These are phyloP conservation scores for Coelastrella sp. DNA, from an alignment of 139 green algal genomes.

Conservation along the genomic window DNA sequence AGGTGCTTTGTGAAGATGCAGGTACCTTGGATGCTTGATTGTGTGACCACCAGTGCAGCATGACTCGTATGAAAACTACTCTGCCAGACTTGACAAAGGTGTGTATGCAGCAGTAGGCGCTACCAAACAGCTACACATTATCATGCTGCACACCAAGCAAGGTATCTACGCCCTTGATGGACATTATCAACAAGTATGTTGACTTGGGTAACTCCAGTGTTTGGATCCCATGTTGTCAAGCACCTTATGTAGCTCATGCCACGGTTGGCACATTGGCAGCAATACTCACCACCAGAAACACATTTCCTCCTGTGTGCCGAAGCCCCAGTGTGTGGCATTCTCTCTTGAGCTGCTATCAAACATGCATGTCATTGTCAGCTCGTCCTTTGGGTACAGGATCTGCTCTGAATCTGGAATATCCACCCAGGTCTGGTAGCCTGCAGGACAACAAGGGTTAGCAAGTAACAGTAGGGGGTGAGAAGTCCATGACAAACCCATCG, in stretches of 20 bases:
- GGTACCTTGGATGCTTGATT: background rate
- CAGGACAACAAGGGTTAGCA: background rate
- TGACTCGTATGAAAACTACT: no score
- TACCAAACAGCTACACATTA: background rate
- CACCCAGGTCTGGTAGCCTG: constrained; percentile 10
- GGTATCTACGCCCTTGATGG: background rate
- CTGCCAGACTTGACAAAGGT: no score
- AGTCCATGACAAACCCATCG: background rate
- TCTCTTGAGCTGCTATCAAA: background rate
- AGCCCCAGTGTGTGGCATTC: background rate
- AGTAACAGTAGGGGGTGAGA: background rate
- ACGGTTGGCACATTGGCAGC: background rate
- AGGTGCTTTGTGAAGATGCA: background rate
- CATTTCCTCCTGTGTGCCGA: constrained; percentile 30
- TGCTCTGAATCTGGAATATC: background rate
- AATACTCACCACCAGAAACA: background rate
- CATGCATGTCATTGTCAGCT: constrained; percentile 5
- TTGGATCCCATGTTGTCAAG: background rate
- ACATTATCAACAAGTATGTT: background rate
- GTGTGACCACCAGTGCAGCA: background rate
- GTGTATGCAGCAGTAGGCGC: background rate
- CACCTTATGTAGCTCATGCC: background rate
- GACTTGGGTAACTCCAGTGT: background rate
- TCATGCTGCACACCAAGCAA: background rate
- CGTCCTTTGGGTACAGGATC: background rate